phyloP scores from a whole-genome alignment of 352 stramenopile genomes.

The Globisporangium uncinulatum region DNA sequence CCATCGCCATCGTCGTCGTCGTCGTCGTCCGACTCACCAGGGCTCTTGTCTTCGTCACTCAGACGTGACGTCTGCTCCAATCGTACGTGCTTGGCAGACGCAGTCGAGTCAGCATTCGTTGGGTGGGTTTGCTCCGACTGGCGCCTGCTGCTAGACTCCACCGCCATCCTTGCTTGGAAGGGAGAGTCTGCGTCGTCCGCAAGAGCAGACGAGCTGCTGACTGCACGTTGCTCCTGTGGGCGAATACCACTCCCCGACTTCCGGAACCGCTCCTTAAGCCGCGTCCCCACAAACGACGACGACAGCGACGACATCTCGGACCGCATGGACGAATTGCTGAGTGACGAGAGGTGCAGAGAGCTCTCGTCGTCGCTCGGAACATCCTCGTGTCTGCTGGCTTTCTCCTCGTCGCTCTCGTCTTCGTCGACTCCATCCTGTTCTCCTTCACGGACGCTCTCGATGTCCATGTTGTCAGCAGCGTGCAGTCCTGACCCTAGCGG shows the following conservation, averaged over 20 bases:
- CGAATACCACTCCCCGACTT: background rate
- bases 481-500: no score
- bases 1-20: constrained; percentile 10
- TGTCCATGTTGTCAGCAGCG: background rate
- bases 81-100: no score
- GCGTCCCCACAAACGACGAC: constrained; percentile 36
- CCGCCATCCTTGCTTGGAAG: background rate
- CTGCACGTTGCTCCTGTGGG: background rate
- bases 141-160: background rate
- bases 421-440: background rate
- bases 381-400: background rate
- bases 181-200: background rate
- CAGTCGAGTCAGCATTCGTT: background rate
- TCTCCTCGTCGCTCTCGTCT: background rate
- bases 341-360: constrained; percentile 57
- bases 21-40: constrained; percentile 8
- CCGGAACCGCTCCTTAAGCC: constrained; percentile 5
- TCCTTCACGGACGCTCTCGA: background rate
- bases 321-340: constrained; percentile 34
- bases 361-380: constrained; percentile 24
- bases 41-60: background rate
- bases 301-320: constrained; percentile 65
- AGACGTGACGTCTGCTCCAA: background rate
- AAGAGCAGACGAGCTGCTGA: background rate
- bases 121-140: background rate